Evolutionary conservation across 352 stramenopile species (phyloP), one percentile per base, ranked within the genome.

Genomic region (Achlya hypogyna): DNA sequence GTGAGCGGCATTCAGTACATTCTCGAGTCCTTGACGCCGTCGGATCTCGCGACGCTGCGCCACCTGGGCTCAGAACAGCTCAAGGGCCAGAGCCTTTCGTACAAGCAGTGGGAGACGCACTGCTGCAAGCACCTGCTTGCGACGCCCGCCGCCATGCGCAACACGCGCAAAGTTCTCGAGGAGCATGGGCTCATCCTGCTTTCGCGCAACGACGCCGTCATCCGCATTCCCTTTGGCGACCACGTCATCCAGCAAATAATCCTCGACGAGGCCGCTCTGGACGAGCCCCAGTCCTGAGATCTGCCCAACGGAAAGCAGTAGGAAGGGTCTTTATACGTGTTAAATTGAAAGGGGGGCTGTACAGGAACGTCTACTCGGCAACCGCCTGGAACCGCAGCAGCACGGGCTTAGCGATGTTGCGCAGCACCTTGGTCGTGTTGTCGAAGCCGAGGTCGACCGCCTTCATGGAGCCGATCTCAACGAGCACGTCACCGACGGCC

Each of bases 401-500:
- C 14, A 91, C 79, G 12, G 84, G 84, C 72, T 93, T 93, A 52
- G 77, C 63, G 27, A 91, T 81, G 45, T 79, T 90, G 20, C 82
- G 79, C 58, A 93, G 66, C 62, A 88, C 81, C 69, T 81, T 77
- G 25, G 84, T 89, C 14, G 75, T 78, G 27, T 82, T 78, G 65
- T 93, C 82, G 72, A 93, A 93, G 45, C 81, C 82, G 27, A 93
- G 56, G 4, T 87, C 71, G 18, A 72, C 76, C 20, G 89, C 76
- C 43, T 88, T 81, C 71, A 83, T 77, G 54, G 89, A 81, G 43
- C 82, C 84, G 40, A 93, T 87, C 63, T 81, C 82, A 28, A 93
- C 77, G 42, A 93, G 60, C 34, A 91, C 80, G 53, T 93, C 84
- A 18, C 84, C 84, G 18, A 91, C 81, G 8, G 81, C 82, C 47